Base-by-base conservation (phyloP, 1,284 basidiomycete species). In the Kwoniella shivajii region DNA sequence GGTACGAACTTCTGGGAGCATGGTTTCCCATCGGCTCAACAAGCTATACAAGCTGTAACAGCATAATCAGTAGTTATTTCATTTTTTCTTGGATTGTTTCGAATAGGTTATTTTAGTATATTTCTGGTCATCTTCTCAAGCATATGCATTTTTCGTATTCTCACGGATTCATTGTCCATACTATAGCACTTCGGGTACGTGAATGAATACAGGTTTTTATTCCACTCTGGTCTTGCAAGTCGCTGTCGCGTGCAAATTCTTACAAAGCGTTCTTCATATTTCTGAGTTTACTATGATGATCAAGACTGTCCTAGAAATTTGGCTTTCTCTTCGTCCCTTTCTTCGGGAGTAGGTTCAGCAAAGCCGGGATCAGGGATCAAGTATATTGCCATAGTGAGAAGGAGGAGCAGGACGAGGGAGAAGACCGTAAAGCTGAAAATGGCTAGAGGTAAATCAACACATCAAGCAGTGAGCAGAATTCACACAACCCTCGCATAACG, bases 1-100 rank as follows among this genome's bases (percentile, higher is more conserved):
- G 91, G 90, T 10, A 88, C 83, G 67, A 81, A 84, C 47, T 93
- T 90, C 88, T 93, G 92, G 74, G 89, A 90, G 49, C 80, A 83
- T 24, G 84, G 64, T 13, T 61, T 61, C 52, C 59, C 59, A 20
- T 11, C 48, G n/a, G 49, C 48, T 34, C 53, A 50, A 33, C 34
- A 47, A 22, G 52, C 37, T 24, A 39, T 44, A 20, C 56, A 51
- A 20, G 54, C 54, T 26, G 48, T 60, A 11, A 39, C 44, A 13
- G 59, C 59, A n/a, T 60, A 45, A 37, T 7, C 11, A 30, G 37
- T 11, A 10, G 7, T 13, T 20, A 30, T 20, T 30, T 36, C 34
- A 36, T 10, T 36, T 10, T 36, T 10, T 10, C n/a, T 10, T 10
- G 34, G 34, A 10, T 36, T 10, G 34, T 10, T 30, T 20, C 18